A percentile compares a stretch with the other conserved stretches of the same genome.
Evolutionary conservation across 257 asterid genomes (phyloP).

Genomic region (Fraxinus cuspidata): DNA sequence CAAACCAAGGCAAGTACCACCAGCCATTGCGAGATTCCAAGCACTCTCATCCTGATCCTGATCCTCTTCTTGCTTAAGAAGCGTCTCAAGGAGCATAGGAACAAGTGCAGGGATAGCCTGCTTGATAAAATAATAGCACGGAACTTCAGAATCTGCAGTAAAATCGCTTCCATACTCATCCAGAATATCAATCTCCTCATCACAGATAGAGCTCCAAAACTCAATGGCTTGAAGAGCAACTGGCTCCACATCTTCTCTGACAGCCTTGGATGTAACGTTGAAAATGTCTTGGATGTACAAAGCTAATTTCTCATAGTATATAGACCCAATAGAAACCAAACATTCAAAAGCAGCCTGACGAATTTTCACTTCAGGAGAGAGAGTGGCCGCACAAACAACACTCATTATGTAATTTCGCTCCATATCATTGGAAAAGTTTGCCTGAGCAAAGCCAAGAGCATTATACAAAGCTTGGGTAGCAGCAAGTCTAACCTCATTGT

Average conservation of each 20-base stretch:
- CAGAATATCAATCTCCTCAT: constrained; percentile 3
- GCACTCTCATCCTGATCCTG: constrained; percentile 11
- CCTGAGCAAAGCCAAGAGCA: constrained; percentile 3
- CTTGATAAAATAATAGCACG: background rate
- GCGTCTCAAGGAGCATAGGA: constrained; percentile 10
- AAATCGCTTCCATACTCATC: background rate
- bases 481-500: no score
- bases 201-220: constrained; percentile 18
- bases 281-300: background rate
- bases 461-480: background rate
- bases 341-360: constrained; percentile 9
- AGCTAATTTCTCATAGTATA: background rate
- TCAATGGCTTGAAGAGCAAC: constrained; percentile 14
- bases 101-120: constrained; percentile 15
- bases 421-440: background rate
- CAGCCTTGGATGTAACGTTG: background rate
- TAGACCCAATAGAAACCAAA: background rate
- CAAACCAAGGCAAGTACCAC: constrained; percentile 20
- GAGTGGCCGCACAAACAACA: constrained; percentile 5
- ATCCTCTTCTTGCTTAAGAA: constrained; percentile 10
- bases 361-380: background rate
- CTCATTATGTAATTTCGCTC: constrained; percentile 6
- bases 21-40: constrained; percentile 15
- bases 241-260: constrained; percentile 3
- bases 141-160: constrained; percentile 3